Evolutionary conservation across 768 basidiomycete species (phyloP).

Genomic region (Kockovaella imperatae): DNA sequence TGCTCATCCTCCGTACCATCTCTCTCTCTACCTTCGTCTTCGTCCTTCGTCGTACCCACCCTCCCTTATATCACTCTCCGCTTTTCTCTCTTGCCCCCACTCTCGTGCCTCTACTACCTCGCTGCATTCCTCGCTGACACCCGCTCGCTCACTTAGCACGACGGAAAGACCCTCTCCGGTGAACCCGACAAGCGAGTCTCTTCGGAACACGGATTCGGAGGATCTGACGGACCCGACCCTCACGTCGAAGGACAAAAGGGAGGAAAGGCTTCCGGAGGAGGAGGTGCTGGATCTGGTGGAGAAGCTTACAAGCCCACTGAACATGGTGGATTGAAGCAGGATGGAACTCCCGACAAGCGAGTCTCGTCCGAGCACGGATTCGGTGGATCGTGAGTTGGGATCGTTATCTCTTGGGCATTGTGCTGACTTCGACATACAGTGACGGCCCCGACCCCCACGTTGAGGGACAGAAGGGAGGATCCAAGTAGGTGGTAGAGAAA

Average conservation of each 20-base stretch:
- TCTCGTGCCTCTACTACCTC: no score
- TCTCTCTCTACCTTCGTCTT: no score
- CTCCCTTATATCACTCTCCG: no score
- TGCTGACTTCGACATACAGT: conserved; percentile 7
- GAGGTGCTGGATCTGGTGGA: no score
- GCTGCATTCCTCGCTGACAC: no score
- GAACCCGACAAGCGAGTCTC: conserved; percentile 3
- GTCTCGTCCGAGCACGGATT: conserved; percentile 44
- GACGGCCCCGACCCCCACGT: conserved; percentile 41
- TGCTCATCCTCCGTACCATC: no score
- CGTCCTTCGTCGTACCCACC: no score
- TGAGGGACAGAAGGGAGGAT: conserved; percentile 40
- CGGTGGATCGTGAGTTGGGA: conserved; percentile 38
- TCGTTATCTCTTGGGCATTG: neutral
- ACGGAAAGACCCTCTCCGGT: neutral
- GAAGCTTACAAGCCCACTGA: conserved; percentile 43
- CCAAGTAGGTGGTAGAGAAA: conserved; percentile 14
- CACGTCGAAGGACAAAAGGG: conserved; percentile 45
- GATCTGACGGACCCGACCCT: conserved; percentile 41
- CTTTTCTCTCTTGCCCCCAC: no score
- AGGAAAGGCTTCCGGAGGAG: conserved; percentile 23
- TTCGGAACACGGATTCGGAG: conserved; percentile 31
- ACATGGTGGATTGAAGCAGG: conserved; percentile 43
- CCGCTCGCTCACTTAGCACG: no score
- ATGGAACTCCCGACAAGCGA: conserved; percentile 41